phyloP scores from a whole-genome alignment of 106 monocot species.

The Apostasia ramifera region DNA sequence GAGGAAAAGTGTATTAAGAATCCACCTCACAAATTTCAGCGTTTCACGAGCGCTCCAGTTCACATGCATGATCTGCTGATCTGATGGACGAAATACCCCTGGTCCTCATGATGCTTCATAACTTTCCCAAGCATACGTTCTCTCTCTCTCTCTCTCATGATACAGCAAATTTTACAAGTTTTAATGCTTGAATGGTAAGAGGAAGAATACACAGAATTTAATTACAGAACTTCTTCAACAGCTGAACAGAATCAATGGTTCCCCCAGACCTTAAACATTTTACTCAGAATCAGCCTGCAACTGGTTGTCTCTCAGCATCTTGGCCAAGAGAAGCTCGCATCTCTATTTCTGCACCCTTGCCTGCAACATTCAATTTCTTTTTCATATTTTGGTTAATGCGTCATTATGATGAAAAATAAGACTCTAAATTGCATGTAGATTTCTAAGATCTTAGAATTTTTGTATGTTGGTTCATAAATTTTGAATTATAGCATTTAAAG shows the following conservation, averaged over 20 bases:
- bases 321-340: not conserved
- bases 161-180: too few relatives aligned
- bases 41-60: not conserved
- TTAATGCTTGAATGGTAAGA: too few relatives aligned
- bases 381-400: too few relatives aligned
- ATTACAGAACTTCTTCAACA: not conserved
- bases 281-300: not conserved
- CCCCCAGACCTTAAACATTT: not conserved
- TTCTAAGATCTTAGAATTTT: too few relatives aligned
- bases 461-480: too few relatives aligned
- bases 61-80: not conserved
- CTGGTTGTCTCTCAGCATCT: not conserved
- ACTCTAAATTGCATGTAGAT: too few relatives aligned
- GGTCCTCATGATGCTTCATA: not conserved
- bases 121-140: constrained; percentile 1
- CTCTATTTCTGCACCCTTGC: constrained; percentile 8
- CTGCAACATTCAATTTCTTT: constrained; percentile 1
- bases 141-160: not conserved
- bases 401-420: too few relatives aligned
- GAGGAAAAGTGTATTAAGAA: not conserved
- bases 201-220: too few relatives aligned
- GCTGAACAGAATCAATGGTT: not conserved
- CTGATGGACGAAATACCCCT: too few relatives aligned
- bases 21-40: constrained; percentile 14
- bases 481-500: too few relatives aligned